Evolutionary conservation across 345 rosid genomes (phyloP).

Genomic region (Psidium friedrichsthalianum): DNA sequence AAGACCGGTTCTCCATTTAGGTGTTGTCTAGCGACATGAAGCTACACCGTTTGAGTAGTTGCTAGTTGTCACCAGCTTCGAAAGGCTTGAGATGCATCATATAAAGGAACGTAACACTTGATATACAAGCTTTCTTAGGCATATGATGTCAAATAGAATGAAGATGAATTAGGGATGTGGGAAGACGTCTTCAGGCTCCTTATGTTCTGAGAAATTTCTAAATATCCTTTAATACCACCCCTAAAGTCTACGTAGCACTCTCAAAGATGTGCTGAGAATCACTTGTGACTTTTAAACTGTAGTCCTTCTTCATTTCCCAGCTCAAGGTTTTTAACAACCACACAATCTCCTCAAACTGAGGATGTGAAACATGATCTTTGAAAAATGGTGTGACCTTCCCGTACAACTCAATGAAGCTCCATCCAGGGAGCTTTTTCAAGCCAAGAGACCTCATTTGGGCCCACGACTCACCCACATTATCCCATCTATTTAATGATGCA

Average conservation of each 20-base stretch:
- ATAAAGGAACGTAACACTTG: neutral
- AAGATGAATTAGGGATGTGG: neutral
- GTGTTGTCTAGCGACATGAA: neutral
- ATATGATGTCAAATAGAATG: neutral
- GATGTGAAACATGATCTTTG: too few relatives aligned
- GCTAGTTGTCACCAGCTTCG: neutral
- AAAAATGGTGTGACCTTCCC: slow-evolving; percentile 32
- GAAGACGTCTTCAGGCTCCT: neutral
- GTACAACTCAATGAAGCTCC: slow-evolving; percentile 45
- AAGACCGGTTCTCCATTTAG: too few relatives aligned
- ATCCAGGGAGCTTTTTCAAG: slow-evolving; percentile 44
- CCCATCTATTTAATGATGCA: slow-evolving; percentile 51
- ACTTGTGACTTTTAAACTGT: neutral
- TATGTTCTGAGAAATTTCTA: neutral
- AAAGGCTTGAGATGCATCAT: neutral
- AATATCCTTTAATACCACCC: neutral
- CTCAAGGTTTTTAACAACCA: slow-evolving; percentile 19
- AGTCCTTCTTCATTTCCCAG: slow-evolving; percentile 20
- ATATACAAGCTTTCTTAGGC: neutral
- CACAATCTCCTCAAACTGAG: too few relatives aligned
- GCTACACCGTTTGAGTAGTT: neutral
- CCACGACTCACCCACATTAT: slow-evolving; percentile 37
- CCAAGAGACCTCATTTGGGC: slow-evolving; percentile 40
- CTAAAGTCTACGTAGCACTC: neutral
- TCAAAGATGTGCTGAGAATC: neutral